These are phyloP conservation scores for Penicillium roqueforti DNA, from an alignment of 495 filamentous ascomycete genomes.

Conservation along the genomic window DNA sequence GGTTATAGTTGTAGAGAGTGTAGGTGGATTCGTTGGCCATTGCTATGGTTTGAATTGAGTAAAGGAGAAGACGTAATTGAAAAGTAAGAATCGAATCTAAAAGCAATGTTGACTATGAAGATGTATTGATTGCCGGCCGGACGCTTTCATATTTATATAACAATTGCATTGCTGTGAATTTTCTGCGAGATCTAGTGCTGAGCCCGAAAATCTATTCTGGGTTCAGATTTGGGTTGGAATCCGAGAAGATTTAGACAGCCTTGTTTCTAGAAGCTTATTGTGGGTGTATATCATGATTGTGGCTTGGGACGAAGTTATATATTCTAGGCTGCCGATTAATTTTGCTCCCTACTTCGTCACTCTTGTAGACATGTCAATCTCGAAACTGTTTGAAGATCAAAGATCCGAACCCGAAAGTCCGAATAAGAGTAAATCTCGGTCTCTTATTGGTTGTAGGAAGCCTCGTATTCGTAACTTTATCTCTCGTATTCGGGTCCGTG, in stretches of 20 bases:
- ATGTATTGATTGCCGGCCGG: too few relatives aligned
- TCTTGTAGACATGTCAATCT: not conserved
- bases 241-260: not conserved
- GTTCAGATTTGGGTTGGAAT: not conserved
- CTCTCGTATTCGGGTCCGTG: not conserved
- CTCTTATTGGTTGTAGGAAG: not conserved
- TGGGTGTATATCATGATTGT: not conserved
- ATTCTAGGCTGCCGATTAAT: not conserved
- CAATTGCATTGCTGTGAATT: too few relatives aligned
- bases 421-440: not conserved
- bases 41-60: not conserved
- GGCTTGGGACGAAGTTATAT: not conserved
- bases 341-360: too few relatives aligned
- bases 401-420: not conserved
- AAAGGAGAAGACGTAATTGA: too few relatives aligned
- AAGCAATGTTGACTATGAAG: too few relatives aligned
- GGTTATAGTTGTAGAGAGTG: constrained; percentile 16
- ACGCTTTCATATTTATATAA: too few relatives aligned
- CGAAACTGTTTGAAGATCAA: not conserved
- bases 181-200: too few relatives aligned
- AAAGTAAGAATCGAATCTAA: too few relatives aligned
- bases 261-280: not conserved
- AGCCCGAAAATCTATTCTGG: too few relatives aligned
- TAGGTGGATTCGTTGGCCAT: constrained; percentile 1
- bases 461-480: not conserved